Percentiles rank a stretch among this genome's conserved stretches.
Conservation (phyloP, 371 early-diverging fungal species). For the Coemansia sp. region DNA sequence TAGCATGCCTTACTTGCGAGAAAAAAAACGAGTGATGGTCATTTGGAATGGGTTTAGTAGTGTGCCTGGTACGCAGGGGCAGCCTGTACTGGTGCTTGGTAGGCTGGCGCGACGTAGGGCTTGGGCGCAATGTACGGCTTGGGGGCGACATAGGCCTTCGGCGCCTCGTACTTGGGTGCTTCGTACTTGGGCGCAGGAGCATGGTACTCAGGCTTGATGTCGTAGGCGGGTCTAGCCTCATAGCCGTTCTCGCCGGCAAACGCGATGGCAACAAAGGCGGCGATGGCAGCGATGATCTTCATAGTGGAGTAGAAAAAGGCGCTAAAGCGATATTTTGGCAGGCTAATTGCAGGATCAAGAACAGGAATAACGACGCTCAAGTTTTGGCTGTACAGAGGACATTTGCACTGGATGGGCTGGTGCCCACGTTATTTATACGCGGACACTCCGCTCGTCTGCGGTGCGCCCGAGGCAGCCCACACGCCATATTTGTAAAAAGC, state of each 20-base stretch:
- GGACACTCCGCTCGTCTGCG: neutral
- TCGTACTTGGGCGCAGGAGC: slow-evolving; percentile 19
- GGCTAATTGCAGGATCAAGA: neutral
- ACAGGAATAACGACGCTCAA: slow-evolving; percentile 3
- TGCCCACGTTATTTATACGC: slow-evolving; percentile 1
- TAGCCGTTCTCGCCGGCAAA: slow-evolving; percentile 34
- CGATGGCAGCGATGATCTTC: slow-evolving; percentile 36
- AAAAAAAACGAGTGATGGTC: too few relatives aligned
- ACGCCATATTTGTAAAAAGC: neutral
- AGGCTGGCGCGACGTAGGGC: slow-evolving; percentile 7
- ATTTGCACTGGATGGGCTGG: neutral
- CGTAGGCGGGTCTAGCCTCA: slow-evolving; percentile 14
- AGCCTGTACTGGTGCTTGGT: slow-evolving; percentile 12
- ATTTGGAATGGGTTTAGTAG: slow-evolving; percentile 5
- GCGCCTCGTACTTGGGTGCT: slow-evolving; percentile 18
- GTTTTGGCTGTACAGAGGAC: neutral
- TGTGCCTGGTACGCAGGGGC: slow-evolving; percentile 14
- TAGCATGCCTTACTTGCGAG: too few relatives aligned
- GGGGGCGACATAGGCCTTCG: slow-evolving; percentile 11
- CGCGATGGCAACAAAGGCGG: slow-evolving; percentile 24
- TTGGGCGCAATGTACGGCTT: slow-evolving; percentile 17
- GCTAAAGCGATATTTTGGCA: too few relatives aligned
- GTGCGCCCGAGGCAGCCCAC: neutral
- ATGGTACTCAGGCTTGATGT: slow-evolving; percentile 22
- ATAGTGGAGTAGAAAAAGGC: slow-evolving; percentile 4